These are phyloP conservation scores for Metschnikowia colocasiae DNA, from an alignment of 805 yeast genomes.

Conservation along the genomic window DNA sequence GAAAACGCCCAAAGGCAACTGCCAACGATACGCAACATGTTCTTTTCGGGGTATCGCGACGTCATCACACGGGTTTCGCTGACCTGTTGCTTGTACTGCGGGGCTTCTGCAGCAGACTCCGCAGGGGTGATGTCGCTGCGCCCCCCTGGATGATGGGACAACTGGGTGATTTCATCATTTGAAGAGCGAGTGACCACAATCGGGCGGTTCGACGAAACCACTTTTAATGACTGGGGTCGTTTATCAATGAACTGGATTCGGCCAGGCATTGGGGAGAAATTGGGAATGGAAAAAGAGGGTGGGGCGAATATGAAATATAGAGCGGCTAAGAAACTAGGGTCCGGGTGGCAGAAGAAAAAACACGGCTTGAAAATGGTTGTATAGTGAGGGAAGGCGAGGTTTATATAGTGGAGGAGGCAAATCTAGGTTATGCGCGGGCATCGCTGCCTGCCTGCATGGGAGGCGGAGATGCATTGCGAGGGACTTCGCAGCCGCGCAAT, in stretches of 20 bases:
- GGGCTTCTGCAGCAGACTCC: background rate
- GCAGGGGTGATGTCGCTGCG: background rate
- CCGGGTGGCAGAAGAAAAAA: too few relatives aligned
- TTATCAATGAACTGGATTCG: background rate
- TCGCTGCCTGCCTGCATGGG: too few relatives aligned
- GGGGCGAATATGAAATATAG: too few relatives aligned
- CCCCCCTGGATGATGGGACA: constrained; percentile 1
- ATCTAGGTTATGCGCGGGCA: too few relatives aligned
- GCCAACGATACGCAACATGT: constrained; percentile 16
- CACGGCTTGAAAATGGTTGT: too few relatives aligned
- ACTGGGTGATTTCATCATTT: constrained; percentile 13
- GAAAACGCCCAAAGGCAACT: constrained; percentile 19
- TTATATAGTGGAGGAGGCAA: too few relatives aligned
- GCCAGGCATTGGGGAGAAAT: background rate
- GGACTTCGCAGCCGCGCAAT: too few relatives aligned
- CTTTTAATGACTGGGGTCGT: background rate
- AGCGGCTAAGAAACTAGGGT: too few relatives aligned
- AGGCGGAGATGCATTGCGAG: too few relatives aligned
- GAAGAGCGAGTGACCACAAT: constrained; percentile 11
- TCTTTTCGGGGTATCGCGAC: constrained; percentile 16
- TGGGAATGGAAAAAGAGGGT: background rate
- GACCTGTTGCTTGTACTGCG: constrained; percentile 6
- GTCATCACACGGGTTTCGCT: constrained; percentile 15
- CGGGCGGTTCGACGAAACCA: constrained; percentile 5
- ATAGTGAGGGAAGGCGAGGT: too few relatives aligned